These are phyloP conservation scores for Teunomyces stri DNA, from an alignment of 805 yeast genomes.

Conservation along the genomic window DNA sequence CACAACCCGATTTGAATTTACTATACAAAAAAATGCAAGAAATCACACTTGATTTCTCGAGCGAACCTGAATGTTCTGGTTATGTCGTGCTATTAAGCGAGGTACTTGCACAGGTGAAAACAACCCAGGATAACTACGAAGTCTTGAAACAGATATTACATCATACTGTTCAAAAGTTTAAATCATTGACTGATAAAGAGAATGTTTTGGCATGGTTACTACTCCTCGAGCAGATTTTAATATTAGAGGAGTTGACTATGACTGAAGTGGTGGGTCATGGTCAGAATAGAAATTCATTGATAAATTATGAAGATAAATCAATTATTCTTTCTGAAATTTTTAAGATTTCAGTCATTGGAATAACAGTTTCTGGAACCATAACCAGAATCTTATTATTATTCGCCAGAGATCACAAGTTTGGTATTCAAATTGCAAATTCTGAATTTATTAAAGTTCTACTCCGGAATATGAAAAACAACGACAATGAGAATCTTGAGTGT, in stretches of 20 bases:
- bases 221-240: too few relatives aligned
- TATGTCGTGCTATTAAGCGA: neutral
- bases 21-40: neutral
- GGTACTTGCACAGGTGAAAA: neutral
- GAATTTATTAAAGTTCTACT: neutral
- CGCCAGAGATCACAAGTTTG: neutral
- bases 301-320: neutral
- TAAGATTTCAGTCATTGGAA: neutral
- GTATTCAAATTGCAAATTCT: neutral
- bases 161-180: neutral
- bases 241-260: too few relatives aligned
- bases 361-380: neutral
- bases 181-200: neutral
- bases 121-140: neutral
- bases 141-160: neutral
- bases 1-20: neutral
- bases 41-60: neutral
- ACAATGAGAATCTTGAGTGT: too few relatives aligned
- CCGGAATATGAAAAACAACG: neutral
- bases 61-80: neutral
- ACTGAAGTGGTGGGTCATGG: too few relatives aligned
- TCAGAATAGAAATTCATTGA: neutral
- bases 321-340: neutral
- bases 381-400: neutral
- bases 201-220: neutral